phyloP scores from a whole-genome alignment of 192 early-diverging fungal species.

The Coemansia sp. region DNA sequence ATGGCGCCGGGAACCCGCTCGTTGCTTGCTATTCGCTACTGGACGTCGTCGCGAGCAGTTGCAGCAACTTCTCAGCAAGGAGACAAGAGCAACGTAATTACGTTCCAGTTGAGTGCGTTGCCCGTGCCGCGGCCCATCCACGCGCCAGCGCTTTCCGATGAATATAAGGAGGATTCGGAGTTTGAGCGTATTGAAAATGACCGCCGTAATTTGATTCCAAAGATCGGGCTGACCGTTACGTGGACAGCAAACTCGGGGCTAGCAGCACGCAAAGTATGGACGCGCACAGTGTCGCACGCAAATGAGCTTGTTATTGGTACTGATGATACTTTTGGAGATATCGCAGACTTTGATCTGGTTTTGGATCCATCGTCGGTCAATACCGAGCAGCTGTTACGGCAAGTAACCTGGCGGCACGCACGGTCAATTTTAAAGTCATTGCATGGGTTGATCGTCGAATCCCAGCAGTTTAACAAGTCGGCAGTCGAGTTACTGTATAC shows the following conservation, averaged over 20 bases:
- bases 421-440: slow-evolving; percentile 31
- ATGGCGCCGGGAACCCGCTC: slow-evolving; percentile 26
- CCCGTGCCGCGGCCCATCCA: slow-evolving; percentile 49
- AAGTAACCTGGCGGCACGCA: slow-evolving; percentile 45
- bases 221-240: slow-evolving; percentile 31
- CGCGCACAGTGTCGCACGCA: slow-evolving; percentile 33
- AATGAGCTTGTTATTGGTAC: slow-evolving; percentile 7
- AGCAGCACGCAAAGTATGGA: slow-evolving; percentile 20
- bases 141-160: slow-evolving; percentile 10
- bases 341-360: slow-evolving; percentile 9
- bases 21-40: slow-evolving; percentile 36
- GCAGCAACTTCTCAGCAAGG: neutral
- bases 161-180: slow-evolving; percentile 7
- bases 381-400: slow-evolving; percentile 33
- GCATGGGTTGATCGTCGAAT: slow-evolving; percentile 15
- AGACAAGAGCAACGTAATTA: slow-evolving; percentile 22
- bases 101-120: slow-evolving; percentile 21
- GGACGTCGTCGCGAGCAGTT: slow-evolving; percentile 35
- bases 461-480: slow-evolving; percentile 23
- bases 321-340: neutral
- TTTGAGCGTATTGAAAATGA: slow-evolving; percentile 41
- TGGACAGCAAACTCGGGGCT: slow-evolving; percentile 44
- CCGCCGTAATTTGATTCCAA: slow-evolving; percentile 42
- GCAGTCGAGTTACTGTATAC: slow-evolving; percentile 39
- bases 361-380: slow-evolving; percentile 30